Percentiles rank a stretch among this genome's conserved stretches.
Conservation (phyloP, 192 early-diverging fungal species). For the Coemansia sp. region DNA sequence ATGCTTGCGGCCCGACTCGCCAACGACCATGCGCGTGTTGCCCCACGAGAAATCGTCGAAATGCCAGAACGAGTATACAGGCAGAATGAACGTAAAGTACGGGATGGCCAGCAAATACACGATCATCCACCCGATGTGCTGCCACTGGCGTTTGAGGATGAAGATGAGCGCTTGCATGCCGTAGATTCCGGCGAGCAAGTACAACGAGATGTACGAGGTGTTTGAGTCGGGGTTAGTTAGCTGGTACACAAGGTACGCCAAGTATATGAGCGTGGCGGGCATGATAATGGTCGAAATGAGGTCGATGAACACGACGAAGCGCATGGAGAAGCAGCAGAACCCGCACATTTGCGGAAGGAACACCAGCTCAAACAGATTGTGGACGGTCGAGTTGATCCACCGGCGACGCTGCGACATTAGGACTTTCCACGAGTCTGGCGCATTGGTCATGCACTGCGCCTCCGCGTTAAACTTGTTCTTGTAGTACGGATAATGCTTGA, state of each 20-base stretch:
- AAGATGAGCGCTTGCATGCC: constrained; percentile 88
- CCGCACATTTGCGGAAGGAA: constrained; percentile 93
- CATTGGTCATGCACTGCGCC: constrained; percentile 87
- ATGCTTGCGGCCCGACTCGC: constrained; percentile 76
- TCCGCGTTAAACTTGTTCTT: constrained; percentile 91
- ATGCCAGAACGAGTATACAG: constrained; percentile 97
- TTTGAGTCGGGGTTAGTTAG: constrained; percentile 57
- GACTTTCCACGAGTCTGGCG: constrained; percentile 91
- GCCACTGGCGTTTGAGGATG: constrained; percentile 83
- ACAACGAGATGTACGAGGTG: constrained; percentile 75
- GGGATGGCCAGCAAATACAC: constrained; percentile 90
- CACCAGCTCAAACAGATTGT: constrained; percentile 93
- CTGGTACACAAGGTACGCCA: constrained; percentile 79
- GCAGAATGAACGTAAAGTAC: constrained; percentile 76
- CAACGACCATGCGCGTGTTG: constrained; percentile 88
- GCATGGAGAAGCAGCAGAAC: constrained; percentile 98
- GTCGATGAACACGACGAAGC: constrained; percentile 94
- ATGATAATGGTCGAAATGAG: constrained; percentile 88
- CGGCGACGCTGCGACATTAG: constrained; percentile 96
- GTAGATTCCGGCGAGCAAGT: constrained; percentile 84
- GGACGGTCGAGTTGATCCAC: constrained; percentile 99
- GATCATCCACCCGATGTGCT: constrained; percentile 96
- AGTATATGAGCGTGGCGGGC: constrained; percentile 88
- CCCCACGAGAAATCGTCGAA: constrained; percentile 99
- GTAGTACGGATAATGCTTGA: constrained; percentile 97